phyloP scores from a whole-genome alignment of 2,329 filamentous ascomycete genomes.

The Cylindrodendrum hubeiense region DNA sequence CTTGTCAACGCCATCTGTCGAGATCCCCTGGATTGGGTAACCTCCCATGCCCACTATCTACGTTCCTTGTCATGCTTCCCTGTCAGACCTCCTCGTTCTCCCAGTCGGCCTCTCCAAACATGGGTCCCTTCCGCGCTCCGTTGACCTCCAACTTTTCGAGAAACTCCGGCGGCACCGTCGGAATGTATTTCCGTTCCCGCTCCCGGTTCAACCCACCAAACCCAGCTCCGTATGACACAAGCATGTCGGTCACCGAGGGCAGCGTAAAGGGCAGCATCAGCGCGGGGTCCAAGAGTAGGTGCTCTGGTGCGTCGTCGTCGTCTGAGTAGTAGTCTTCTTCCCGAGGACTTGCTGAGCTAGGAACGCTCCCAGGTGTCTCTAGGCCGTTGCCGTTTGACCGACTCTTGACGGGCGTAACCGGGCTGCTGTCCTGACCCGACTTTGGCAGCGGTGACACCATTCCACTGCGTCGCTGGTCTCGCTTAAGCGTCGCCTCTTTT shows the following conservation, averaged over 20 bases:
- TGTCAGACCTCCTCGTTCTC: slow-evolving; percentile 71
- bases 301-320: slow-evolving; percentile 77
- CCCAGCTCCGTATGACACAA: slow-evolving; percentile 93
- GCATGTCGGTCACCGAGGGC: slow-evolving; percentile 96
- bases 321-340: slow-evolving; percentile 57
- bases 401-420: slow-evolving; percentile 58
- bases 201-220: slow-evolving; percentile 94
- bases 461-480: slow-evolving; percentile 64
- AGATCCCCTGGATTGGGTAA: background rate
- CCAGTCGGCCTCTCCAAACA: slow-evolving; percentile 75
- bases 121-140: slow-evolving; percentile 64
- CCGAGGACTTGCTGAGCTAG: slow-evolving; percentile 53
- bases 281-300: slow-evolving; percentile 87
- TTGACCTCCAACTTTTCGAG: slow-evolving; percentile 83
- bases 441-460: slow-evolving; percentile 57
- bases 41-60: background rate
- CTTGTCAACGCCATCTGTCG: slow-evolving; percentile 4
- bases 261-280: slow-evolving; percentile 96
- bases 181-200: slow-evolving; percentile 93
- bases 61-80: background rate
- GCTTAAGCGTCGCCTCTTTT: slow-evolving; percentile 75
- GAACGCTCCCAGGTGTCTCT: slow-evolving; percentile 56
- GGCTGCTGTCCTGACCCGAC: slow-evolving; percentile 52
- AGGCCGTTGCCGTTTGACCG: slow-evolving; percentile 58
- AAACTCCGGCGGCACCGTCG: slow-evolving; percentile 94